Conservation (phyloP, 768 basidiomycete genomes). For the Boletus pseudo-olivaceus region DNA sequence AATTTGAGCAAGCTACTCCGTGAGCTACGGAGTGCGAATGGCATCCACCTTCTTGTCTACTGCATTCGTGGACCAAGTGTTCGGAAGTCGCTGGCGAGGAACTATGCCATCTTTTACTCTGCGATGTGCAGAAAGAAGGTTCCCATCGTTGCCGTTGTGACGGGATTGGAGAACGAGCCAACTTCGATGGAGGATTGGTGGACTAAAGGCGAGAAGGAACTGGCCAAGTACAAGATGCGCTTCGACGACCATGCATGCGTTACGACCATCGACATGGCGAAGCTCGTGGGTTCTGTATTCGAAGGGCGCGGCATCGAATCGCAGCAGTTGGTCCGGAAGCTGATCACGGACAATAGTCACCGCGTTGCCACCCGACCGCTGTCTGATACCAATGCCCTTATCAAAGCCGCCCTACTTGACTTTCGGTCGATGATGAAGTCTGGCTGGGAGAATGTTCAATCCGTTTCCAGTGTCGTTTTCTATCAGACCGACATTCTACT, state of each 20-base stretch:
- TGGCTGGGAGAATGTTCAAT: constrained; percentile 23
- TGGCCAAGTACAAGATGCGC: constrained; percentile 33
- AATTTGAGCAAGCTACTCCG: constrained; percentile 29
- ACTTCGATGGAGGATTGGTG: constrained; percentile 38
- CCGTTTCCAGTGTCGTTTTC: constrained; percentile 17
- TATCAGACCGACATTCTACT: constrained; percentile 13
- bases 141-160: constrained; percentile 32
- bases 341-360: constrained; percentile 22
- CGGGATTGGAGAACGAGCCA: constrained; percentile 32
- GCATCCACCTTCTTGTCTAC: constrained; percentile 31
- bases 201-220: constrained; percentile 29
- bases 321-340: constrained; percentile 15
- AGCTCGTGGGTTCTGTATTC: constrained; percentile 13
- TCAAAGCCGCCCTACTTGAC: constrained; percentile 26
- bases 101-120: constrained; percentile 32
- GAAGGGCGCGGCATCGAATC: constrained; percentile 20
- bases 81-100: constrained; percentile 24
- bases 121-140: constrained; percentile 31
- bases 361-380: constrained; percentile 13
- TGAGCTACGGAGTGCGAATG: constrained; percentile 26
- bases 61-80: constrained; percentile 32
- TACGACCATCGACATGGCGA: constrained; percentile 31
- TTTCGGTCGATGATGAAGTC: constrained; percentile 26
- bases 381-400: constrained; percentile 18
- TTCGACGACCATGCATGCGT: constrained; percentile 43